Evolutionary conservation across 2,329 filamentous ascomycete genomes (phyloP), one percentile per base, ranked within the genome.

Genomic region (Colletotrichum sansevieriae): DNA sequence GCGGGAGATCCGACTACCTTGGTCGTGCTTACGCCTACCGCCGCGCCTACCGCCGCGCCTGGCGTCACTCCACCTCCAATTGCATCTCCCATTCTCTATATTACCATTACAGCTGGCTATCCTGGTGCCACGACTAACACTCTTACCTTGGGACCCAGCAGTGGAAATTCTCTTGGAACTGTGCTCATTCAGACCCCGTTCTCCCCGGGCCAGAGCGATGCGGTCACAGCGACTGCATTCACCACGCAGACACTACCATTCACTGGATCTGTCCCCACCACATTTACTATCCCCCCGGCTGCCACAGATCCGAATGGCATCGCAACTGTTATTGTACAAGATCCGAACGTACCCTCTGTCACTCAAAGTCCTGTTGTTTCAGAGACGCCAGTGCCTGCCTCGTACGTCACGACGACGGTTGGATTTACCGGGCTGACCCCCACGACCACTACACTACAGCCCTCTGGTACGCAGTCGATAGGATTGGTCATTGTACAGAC

Each of bases 401-500:
- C 62, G 0, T 68, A 58, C n/a, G 4, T 68, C 12, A 68, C 65
- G 2, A 68, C 65, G 2, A 68, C 65, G 0, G 46, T 68, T 6
- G 61, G 61, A 20, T 65, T 41, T 46, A 39, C 65, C 22, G 65
- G 54, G 7, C 20, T 33, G 3, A 41, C 49, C 3, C 39, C 62
- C 0, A 60, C 46, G 15, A 68, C 65, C 12, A 39, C 18, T 12
- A 68, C 65, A 5, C 41, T 68, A 3, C 33, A 59, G n/a, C 65
- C 65, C 3, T 65, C 65, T 22, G 65, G 65, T 25, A 57, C 66
- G 18, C 20, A 51, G 25, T 29, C 22, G 44, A 35, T 6, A 49
- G 65, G 61, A 9, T 54, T 68, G 4, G 62, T 68, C 9, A 13
- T 68, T 6, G 25, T 68, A 13, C 65, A 68, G 55, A 68, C 65